phyloP scores from a whole-genome alignment of 2,329 filamentous ascomycete genomes.

The Emergomyces africanus region DNA sequence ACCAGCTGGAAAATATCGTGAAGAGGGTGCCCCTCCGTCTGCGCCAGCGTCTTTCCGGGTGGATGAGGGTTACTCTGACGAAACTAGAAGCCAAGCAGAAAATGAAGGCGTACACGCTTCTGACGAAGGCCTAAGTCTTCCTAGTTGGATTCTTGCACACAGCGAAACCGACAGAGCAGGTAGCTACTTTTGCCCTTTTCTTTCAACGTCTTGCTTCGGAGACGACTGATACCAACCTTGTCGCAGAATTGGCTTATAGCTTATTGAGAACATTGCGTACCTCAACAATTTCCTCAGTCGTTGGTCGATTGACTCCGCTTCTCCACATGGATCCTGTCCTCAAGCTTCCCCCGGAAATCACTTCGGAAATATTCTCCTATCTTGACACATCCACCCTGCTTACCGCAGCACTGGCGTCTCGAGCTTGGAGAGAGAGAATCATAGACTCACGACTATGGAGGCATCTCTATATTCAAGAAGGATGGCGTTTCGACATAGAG shows the following conservation, averaged over 20 bases:
- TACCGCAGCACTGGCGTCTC: conserved; percentile 64
- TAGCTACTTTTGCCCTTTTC: conserved; percentile 19
- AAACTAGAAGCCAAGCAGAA: conserved; percentile 40
- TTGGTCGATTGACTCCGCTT: conserved; percentile 65
- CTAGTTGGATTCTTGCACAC: conserved; percentile 42
- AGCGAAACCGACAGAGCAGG: conserved; percentile 44
- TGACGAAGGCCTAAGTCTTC: conserved; percentile 34
- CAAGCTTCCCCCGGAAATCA: conserved; percentile 79
- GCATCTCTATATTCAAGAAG: conserved; percentile 67
- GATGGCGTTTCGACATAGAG: conserved; percentile 60
- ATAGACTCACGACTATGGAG: conserved; percentile 81
- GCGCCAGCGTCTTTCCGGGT: conserved; percentile 42
- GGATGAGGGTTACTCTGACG: conserved; percentile 82
- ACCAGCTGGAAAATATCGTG: conserved; percentile 16
- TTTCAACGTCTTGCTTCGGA: neutral
- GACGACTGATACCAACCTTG: neutral
- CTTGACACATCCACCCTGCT: conserved; percentile 72
- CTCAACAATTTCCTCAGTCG: conserved; percentile 64
- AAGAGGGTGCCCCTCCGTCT: conserved; percentile 19
- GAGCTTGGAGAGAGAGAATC: conserved; percentile 68
- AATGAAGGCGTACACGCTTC: conserved; percentile 25
- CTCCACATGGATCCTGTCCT: conserved; percentile 87
- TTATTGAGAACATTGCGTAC: conserved; percentile 69
- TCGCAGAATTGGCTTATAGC: conserved; percentile 63
- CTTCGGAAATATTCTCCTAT: conserved; percentile 75